Evolutionary conservation across 805 yeast species (phyloP), one percentile per base, ranked within the genome.

Genomic region (Cephaloascus fragrans): DNA sequence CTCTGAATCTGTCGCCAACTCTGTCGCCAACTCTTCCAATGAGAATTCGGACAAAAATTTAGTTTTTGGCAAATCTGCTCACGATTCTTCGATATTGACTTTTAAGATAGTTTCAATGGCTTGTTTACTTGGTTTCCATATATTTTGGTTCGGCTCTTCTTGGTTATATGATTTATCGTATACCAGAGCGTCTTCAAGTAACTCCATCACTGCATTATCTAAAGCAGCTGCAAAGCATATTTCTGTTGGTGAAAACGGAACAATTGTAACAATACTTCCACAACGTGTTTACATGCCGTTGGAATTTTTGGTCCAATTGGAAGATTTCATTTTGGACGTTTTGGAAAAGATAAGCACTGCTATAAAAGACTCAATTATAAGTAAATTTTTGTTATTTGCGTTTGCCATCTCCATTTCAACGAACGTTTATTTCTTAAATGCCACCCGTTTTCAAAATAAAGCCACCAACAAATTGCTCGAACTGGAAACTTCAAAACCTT

Each of bases 401-500:
- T 76, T 89, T 43, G 78, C 83, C 19, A 63, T 85, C 46, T 83
- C 95, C 47, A 73, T 86, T 40, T 78, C 83, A 4, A 78, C 85
- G 46, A 93, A 93, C 56, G 77, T 83, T 37, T 90, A 89, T 58
- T 70, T 93, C 47, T 72, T 90, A 56, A 86, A 87, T 51, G 93
- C 86, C 41, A 83, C 95, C n/a, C 74, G 84, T 57, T 68, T 71
- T 39, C 84, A 82, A 48, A 67, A 75, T 6, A 59, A 64, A 41
- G 60, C 73, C 39, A 55, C 65, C 28, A 56, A 59, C 40, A 56
- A 57, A 37, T 61, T 64, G 61, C 56, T 67, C 37, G 65, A 59
- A 43, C 45, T 70, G 35, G 67, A 61, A 45, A 52, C 62, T 16
- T 46, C 64, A 4, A 55, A 58, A 40, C 62, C 67, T 17, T 35